Evolutionary conservation across 768 basidiomycete genomes (phyloP).

Genomic region (Leccinum ochraceum): DNA sequence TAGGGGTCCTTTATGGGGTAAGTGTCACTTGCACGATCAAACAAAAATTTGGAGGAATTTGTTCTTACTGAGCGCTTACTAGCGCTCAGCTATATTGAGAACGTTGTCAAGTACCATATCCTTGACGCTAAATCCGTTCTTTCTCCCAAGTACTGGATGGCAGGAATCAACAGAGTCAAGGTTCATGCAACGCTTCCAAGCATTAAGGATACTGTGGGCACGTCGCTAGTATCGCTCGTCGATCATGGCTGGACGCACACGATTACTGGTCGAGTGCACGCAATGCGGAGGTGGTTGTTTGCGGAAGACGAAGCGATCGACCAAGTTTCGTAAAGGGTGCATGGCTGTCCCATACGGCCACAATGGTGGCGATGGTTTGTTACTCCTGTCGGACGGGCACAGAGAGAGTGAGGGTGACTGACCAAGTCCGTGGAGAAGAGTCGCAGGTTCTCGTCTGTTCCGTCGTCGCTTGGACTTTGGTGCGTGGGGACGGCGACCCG

Average conservation of each 20-base stretch:
- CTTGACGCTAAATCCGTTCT: too few species aligned
- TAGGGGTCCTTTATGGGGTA: too few species aligned
- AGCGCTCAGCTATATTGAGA: too few species aligned
- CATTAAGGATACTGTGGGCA: conserved; percentile 49
- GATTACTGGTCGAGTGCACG: conserved; percentile 76
- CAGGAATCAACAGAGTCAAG: too few species aligned
- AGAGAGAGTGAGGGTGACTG: conserved; percentile 17
- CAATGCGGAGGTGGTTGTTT: conserved; percentile 82
- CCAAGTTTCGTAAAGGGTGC: conserved; percentile 76
- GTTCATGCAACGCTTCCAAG: too few species aligned
- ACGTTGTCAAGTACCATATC: too few species aligned
- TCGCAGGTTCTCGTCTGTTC: conserved; percentile 79
- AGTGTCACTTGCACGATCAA: too few species aligned
- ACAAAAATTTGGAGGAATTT: too few species aligned
- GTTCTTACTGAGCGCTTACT: too few species aligned
- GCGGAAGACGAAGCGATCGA: conserved; percentile 76
- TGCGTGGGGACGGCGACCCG: conserved; percentile 25
- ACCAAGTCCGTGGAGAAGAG: conserved; percentile 89
- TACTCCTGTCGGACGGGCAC: background rate
- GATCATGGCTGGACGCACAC: background rate
- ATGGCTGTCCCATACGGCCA: conserved; percentile 71
- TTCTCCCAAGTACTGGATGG: too few species aligned
- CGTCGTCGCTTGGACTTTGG: conserved; percentile 66
- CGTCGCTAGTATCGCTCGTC: conserved; percentile 13
- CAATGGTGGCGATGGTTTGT: background rate